Base-by-base conservation (phyloP, 495 filamentous ascomycete genomes). In the Penicillium nucicola region DNA sequence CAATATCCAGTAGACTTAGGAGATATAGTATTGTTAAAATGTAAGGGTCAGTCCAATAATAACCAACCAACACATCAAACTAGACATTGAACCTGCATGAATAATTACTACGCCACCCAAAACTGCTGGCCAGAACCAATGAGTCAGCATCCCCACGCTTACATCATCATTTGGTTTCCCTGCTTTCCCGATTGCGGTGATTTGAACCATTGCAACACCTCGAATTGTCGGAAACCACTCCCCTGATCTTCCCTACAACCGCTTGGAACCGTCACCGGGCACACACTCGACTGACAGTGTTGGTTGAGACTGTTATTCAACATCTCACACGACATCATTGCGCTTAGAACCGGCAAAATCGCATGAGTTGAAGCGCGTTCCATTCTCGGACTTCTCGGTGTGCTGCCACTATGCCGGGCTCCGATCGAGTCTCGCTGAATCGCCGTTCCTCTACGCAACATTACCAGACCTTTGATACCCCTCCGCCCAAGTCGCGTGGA, bases 391-490 rank as follows among this genome's bases (percentile, higher is more conserved):
- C 13, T 20, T 15, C 18, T 25, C 28, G 31, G 35, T n/a, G 40
- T 23, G 32, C 44, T 36, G 18, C 56, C 36, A 62, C 35, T 32
- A 72, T 70, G 67, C 61, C 61, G 37, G 55, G 50, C 36, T 45
- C 58, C 9, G 70, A 72, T 41, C 62, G 53, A 9, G 50, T 61
- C 35, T 46, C 72, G 75, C 40, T 87, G 82, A 46, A 76, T 33
- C 71, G 71, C 42, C 67, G 84, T 50, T 87, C 87, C 41, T 88
- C 87, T 5, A 86, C 85, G 10, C 78, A 85, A 31, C 87, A 89
- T 63, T 98, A 97, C 70, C 91, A 97, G 60, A 97, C 93, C 40
- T 97, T 98, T 62, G 90, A 90, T 22, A 96, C 90, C 0, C 83
- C 84, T 37, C 93, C 93, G 2, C 93, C 93, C 14, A 86, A 82